Percentiles rank a stretch among this genome's conserved stretches.
phyloP scores from a whole-genome alignment of 2,329 filamentous ascomycete genomes.

The Phaeomoniella chlamydospora region DNA sequence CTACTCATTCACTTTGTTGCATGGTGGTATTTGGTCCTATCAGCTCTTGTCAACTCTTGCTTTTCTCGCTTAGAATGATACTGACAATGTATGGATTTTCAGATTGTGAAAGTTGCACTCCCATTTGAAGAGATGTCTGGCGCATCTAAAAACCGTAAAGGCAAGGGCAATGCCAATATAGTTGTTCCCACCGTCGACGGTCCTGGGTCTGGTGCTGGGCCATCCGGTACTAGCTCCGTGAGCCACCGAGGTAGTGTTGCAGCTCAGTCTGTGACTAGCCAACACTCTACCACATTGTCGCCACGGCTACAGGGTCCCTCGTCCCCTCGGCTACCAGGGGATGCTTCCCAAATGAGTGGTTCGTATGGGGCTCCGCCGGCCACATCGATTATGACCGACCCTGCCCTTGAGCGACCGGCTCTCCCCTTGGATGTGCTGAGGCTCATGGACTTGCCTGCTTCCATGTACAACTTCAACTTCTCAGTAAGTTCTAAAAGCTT shows the following conservation, averaged over 20 bases:
- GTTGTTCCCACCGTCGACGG: constrained; percentile 10
- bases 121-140: constrained; percentile 9
- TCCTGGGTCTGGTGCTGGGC: constrained; percentile 11
- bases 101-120: constrained; percentile 1
- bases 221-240: constrained; percentile 6
- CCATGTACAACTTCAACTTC: constrained; percentile 12
- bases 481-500: constrained; percentile 7
- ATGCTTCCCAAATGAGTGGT: background rate
- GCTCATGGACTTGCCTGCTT: constrained; percentile 12
- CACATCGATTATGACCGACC: constrained; percentile 4
- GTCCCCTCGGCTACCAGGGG: constrained; percentile 2
- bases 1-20: too few relatives aligned
- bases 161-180: too few relatives aligned
- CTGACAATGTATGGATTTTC: too few relatives aligned
- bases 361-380: background rate
- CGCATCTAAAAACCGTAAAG: constrained; percentile 9
- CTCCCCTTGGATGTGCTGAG: constrained; percentile 9
- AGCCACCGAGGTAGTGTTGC: constrained; percentile 5
- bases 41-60: too few relatives aligned
- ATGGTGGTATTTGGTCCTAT: too few relatives aligned
- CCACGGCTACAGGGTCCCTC: constrained; percentile 4
- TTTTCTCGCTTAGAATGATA: too few relatives aligned
- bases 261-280: constrained; percentile 2
- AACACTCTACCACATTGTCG: too few relatives aligned
- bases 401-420: constrained; percentile 5